These are phyloP conservation scores for Candida succiphila DNA, from an alignment of 805 yeast genomes.

Conservation along the genomic window DNA sequence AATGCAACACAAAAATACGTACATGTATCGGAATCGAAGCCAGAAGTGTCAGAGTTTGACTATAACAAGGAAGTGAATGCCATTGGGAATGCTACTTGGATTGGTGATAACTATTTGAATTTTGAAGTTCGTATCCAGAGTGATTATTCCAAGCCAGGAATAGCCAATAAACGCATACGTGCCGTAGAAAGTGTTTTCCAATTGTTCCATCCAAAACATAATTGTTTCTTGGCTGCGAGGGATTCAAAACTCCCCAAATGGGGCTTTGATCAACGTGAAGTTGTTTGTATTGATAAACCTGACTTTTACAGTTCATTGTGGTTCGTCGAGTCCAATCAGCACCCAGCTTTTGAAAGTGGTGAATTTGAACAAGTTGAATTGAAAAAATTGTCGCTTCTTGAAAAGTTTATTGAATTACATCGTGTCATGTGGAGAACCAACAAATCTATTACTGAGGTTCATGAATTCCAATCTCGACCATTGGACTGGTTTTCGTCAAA, in stretches of 20 bases:
- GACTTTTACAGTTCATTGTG: slow-evolving; percentile 58
- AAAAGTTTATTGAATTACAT: slow-evolving; percentile 48
- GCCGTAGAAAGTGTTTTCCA: slow-evolving; percentile 66
- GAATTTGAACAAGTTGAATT: slow-evolving; percentile 21
- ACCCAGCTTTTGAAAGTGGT: slow-evolving; percentile 35
- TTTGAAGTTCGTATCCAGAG: slow-evolving; percentile 51
- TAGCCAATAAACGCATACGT: slow-evolving; percentile 26
- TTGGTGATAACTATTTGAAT: slow-evolving; percentile 60
- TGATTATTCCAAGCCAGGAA: slow-evolving; percentile 22
- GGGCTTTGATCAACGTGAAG: slow-evolving; percentile 84
- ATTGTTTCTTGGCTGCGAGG: slow-evolving; percentile 71
- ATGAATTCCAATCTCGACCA: slow-evolving; percentile 45
- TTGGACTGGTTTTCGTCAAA: slow-evolving; percentile 50
- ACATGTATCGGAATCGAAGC: slow-evolving; percentile 60
- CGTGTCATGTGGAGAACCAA: slow-evolving; percentile 42
- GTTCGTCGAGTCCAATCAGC: slow-evolving; percentile 58
- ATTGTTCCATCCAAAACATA: slow-evolving; percentile 53
- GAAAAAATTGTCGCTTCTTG: slow-evolving; percentile 28
- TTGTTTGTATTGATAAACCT: slow-evolving; percentile 74
- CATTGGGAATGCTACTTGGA: slow-evolving; percentile 49
- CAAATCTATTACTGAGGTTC: slow-evolving; percentile 35
- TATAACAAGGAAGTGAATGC: slow-evolving; percentile 65
- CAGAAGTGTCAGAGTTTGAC: slow-evolving; percentile 87
- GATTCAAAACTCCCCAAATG: slow-evolving; percentile 63
- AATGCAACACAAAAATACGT: slow-evolving; percentile 55